Evolutionary conservation across 192 early-diverging fungal genomes (phyloP).

Genomic region (Backusella liffmaniae): DNA sequence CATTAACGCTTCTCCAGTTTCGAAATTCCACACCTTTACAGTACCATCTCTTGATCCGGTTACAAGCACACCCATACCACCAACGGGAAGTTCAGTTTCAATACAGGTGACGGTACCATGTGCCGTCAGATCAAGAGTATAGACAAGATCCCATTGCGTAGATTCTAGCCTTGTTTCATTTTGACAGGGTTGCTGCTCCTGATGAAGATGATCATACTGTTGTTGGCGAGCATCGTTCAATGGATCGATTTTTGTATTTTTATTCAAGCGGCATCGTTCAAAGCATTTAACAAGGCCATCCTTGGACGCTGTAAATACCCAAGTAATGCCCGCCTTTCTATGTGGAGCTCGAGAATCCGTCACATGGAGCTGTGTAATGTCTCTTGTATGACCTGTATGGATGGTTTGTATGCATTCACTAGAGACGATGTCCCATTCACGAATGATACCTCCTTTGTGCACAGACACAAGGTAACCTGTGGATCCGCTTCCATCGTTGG

Average conservation of each 20-base stretch:
- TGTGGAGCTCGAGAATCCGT: constrained; percentile 11
- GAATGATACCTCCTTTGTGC: constrained; percentile 24
- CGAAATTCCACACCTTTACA: constrained; percentile 31
- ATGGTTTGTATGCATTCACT: constrained; percentile 30
- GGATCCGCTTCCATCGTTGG: neutral
- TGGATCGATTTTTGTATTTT: too few species aligned
- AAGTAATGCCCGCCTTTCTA: constrained; percentile 20
- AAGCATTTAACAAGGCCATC: constrained; percentile 33
- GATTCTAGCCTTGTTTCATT: neutral
- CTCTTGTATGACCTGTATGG: constrained; percentile 11
- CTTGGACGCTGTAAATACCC: constrained; percentile 30
- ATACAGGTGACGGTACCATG: constrained; percentile 7
- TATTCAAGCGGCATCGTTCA: constrained; percentile 4
- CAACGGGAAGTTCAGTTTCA: constrained; percentile 22
- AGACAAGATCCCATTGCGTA: constrained; percentile 16
- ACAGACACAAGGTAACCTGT: constrained; percentile 23
- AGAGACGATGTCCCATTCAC: constrained; percentile 33
- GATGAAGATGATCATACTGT: neutral
- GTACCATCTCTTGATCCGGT: constrained; percentile 25
- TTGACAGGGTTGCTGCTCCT: neutral
- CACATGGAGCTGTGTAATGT: constrained; percentile 13
- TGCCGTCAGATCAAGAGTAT: constrained; percentile 19
- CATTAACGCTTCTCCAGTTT: constrained; percentile 20
- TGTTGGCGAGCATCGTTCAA: neutral
- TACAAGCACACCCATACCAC: constrained; percentile 34